Base-by-base conservation (phyloP, 768 basidiomycete species). In the Mycena olivaceomarginata region DNA sequence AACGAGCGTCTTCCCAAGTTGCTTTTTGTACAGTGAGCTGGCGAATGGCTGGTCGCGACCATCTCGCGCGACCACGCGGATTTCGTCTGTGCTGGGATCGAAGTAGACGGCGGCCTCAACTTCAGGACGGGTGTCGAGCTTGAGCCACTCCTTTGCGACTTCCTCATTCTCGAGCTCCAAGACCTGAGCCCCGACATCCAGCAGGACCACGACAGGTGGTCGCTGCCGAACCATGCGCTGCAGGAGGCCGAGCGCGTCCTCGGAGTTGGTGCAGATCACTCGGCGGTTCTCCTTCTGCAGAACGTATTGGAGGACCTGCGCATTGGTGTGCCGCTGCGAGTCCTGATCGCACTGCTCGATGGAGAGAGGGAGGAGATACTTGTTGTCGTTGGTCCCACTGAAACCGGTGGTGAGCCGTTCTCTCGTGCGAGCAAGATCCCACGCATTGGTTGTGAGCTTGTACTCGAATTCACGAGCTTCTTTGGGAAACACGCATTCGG, bases 121-220 rank as follows among this genome's bases (percentile, higher is more conserved):
- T 39, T 83, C 76, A 2, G 76, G 70, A 40, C 65, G 64, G 4
- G 22, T 62, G 2, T 78, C 77, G 31, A 82, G 62, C 20, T 67
- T 73, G 5, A 92, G 81, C 92, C 91, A 92, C 2, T 78, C 57
- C 22, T 70, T 48, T 2, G 85, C 89, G 6, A 92, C 67, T 37
- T 89, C 82, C 2, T 78, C 45, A 74, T 91, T 92, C 31, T 84
- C 81, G 71, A 91, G 82, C 59, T 92, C 91, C 11, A 92, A 82
- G 83, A 92, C 89, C 75, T 92, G 91, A 0, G 91, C 91, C 4
- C 91, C 92, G 15, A 92, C 91, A 59, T 92, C 91, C 18, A 92
- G 81, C 22, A 92, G 81, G 8, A 92, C 90, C 31, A 85, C 85
- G 39, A 92, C 84, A n/a, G 83, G 80, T 5, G 87, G 88, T 1